phyloP scores from a whole-genome alignment of 2,329 filamentous ascomycete species.

The Fusarium clavum region DNA sequence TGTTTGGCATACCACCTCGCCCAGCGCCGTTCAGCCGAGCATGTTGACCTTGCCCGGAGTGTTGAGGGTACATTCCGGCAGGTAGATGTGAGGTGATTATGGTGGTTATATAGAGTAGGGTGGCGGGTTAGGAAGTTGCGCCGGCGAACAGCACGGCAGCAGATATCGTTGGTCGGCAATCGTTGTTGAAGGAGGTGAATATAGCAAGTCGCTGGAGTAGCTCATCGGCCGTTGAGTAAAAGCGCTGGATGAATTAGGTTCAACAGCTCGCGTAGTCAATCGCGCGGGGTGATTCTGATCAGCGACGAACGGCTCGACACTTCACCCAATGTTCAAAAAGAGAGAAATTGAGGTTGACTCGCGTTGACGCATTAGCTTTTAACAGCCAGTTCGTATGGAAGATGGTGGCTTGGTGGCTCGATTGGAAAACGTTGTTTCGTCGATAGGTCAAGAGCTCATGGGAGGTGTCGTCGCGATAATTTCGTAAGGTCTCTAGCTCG shows the following conservation, averaged over 20 bases:
- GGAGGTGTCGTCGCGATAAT: slow-evolving; percentile 34
- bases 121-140: slow-evolving; percentile 40
- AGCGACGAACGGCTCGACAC: slow-evolving; percentile 39
- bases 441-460: slow-evolving; percentile 49
- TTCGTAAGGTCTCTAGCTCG: slow-evolving; percentile 18
- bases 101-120: slow-evolving; percentile 25
- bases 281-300: slow-evolving; percentile 27
- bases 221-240: slow-evolving; percentile 43
- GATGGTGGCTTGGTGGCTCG: slow-evolving; percentile 24
- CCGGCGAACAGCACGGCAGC: slow-evolving; percentile 48
- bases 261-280: slow-evolving; percentile 20
- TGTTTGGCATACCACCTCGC: slow-evolving; percentile 71
- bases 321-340: slow-evolving; percentile 50
- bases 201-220: slow-evolving; percentile 34
- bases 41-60: slow-evolving; percentile 74
- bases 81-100: slow-evolving; percentile 33
- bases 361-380: slow-evolving; percentile 55
- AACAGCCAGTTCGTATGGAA: slow-evolving; percentile 39
- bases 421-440: slow-evolving; percentile 30
- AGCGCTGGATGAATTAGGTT: slow-evolving; percentile 9
- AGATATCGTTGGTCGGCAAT: slow-evolving; percentile 37
- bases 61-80: slow-evolving; percentile 78
- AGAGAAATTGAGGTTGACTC: slow-evolving; percentile 50
- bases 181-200: slow-evolving; percentile 23
- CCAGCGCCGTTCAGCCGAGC: slow-evolving; percentile 74